A percentile compares a stretch with the other conserved stretches of the same genome.
Conservation (phyloP, 345 rosid genomes). For the Angophora floribunda region DNA sequence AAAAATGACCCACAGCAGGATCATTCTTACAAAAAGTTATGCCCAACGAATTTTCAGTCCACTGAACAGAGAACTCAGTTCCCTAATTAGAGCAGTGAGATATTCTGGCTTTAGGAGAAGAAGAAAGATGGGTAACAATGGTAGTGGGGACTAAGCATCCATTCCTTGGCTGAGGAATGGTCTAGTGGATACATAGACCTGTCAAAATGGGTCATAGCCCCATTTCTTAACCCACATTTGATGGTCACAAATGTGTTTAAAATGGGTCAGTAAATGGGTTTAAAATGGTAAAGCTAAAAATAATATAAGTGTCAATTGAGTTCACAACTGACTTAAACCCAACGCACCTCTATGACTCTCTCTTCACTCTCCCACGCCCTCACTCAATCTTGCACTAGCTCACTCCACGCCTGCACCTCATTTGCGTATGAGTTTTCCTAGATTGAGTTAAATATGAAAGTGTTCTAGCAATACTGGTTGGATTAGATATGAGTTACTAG, state of each 20-base stretch:
- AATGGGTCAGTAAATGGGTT: background rate
- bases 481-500: no score
- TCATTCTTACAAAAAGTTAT: background rate
- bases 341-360: background rate
- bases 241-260: no score
- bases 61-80: background rate
- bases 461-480: background rate
- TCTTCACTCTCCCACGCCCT: background rate
- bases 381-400: background rate
- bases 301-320: background rate
- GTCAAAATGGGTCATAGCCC: background rate
- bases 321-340: background rate
- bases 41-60: background rate
- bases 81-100: background rate
- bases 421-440: background rate
- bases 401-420: background rate
- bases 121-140: background rate
- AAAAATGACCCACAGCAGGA: background rate
- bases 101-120: background rate
- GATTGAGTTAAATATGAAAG: background rate
- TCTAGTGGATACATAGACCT: background rate
- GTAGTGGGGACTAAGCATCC: background rate
- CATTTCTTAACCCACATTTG: no score
- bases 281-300: background rate
- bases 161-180: background rate